These are phyloP conservation scores for Hippophae tibetana DNA, from an alignment of 306 rosid species.

Conservation along the genomic window DNA sequence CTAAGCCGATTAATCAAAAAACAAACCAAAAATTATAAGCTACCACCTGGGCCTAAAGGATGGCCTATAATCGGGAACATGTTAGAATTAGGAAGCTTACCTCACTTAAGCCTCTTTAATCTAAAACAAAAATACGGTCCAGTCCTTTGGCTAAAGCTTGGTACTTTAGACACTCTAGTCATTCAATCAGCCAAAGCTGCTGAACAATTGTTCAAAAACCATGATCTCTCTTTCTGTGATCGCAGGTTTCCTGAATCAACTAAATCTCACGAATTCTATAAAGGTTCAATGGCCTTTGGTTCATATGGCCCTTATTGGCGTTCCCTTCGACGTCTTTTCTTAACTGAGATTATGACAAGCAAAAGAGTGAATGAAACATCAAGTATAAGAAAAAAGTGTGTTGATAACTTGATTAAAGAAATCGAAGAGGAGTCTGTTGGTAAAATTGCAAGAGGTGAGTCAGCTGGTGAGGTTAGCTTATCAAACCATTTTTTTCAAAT, in stretches of 20 bases:
- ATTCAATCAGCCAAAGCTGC: constrained; percentile 34
- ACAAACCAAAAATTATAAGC: too few species aligned
- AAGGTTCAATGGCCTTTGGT: constrained; percentile 39
- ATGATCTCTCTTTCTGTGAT: constrained; percentile 37
- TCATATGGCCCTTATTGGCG: constrained; percentile 57
- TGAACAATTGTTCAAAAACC: constrained; percentile 34
- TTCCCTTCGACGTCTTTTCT: constrained; percentile 35
- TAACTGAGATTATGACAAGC: constrained; percentile 33
- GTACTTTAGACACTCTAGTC: constrained; percentile 35
- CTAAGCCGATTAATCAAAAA: too few species aligned
- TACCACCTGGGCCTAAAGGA: too few species aligned
- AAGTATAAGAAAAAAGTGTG: constrained; percentile 21
- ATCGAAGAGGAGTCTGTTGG: constrained; percentile 15
- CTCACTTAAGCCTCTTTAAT: constrained; percentile 27
- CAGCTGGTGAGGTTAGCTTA: constrained; percentile 28
- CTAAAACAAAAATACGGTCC: constrained; percentile 27
- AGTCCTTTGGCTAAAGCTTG: constrained; percentile 36
- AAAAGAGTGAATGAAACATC: constrained; percentile 41
- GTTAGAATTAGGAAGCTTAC: neutral
- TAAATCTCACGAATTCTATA: constrained; percentile 23
- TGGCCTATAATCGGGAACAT: too few species aligned
- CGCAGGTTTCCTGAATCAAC: constrained; percentile 24
- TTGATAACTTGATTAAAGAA: constrained; percentile 29
- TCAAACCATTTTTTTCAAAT: constrained; percentile 30
- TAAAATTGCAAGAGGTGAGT: neutral